Evolutionary conservation across 2,329 filamentous ascomycete species (phyloP).

Genomic region (Pseudogymnoascus sp.): DNA sequence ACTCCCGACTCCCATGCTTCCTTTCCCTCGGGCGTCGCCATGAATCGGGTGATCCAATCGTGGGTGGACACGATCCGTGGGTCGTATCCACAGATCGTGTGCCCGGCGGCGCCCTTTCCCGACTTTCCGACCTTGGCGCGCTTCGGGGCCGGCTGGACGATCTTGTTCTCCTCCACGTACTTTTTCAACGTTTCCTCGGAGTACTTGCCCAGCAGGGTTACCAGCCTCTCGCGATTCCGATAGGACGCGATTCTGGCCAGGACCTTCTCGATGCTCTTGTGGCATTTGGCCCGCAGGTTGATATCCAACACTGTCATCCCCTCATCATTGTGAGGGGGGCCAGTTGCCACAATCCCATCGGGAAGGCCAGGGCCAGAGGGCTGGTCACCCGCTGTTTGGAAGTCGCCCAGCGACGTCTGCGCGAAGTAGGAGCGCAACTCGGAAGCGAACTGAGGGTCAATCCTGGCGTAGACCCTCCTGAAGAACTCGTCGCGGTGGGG

Average conservation of each 20-base stretch:
- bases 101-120: background rate
- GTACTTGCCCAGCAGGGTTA: background rate
- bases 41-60: background rate
- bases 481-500: conserved; percentile 23
- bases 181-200: background rate
- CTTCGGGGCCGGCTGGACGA: background rate
- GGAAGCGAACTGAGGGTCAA: background rate
- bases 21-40: background rate
- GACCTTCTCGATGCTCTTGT: background rate
- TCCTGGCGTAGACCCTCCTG: background rate
- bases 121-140: background rate
- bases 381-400: background rate
- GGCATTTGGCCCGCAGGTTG: background rate
- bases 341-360: background rate
- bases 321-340: background rate
- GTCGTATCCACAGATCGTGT: background rate
- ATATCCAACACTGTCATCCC: background rate
- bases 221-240: background rate
- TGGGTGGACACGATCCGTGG: background rate
- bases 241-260: background rate
- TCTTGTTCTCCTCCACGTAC: background rate
- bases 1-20: background rate
- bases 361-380: background rate
- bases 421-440: background rate
- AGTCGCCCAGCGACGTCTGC: background rate